A percentile compares a stretch with the other conserved stretches of the same genome.
phyloP scores from a whole-genome alignment of 106 monocot species.

The Agapanthus africanus region DNA sequence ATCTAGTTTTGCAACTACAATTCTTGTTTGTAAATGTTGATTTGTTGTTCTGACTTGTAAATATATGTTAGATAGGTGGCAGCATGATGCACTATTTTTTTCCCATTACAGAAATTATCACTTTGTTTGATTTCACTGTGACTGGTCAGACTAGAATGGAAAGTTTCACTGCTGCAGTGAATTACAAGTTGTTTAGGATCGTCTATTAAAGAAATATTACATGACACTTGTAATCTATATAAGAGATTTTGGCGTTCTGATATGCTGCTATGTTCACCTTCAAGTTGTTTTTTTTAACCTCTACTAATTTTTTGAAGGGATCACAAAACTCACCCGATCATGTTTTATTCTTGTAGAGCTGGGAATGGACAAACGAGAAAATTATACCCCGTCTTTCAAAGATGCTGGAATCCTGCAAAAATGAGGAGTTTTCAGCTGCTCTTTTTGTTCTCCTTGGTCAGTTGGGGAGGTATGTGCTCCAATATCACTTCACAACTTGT shows the following conservation, averaged over 20 bases:
- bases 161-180: not conserved
- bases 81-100: not conserved
- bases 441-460: conserved; percentile 55
- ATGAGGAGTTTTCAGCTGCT: conserved; percentile 30
- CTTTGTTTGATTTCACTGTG: not conserved
- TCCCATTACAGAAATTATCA: not conserved
- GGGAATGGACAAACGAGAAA: conserved; percentile 42
- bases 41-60: not conserved
- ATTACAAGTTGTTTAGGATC: not conserved
- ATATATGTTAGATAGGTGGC: not conserved
- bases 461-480: conserved; percentile 44
- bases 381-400: conserved; percentile 33
- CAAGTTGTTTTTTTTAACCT: not conserved
- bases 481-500: not conserved
- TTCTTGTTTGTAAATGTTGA: not conserved
- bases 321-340: not conserved
- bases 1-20: not conserved
- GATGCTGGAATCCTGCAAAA: conserved; percentile 39
- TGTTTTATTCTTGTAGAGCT: conserved; percentile 34
- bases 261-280: not conserved
- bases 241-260: not conserved
- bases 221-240: not conserved
- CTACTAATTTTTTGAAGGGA: not conserved
- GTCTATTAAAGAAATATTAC: not conserved
- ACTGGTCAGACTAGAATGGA: not conserved